phyloP scores from a whole-genome alignment of 1,284 basidiomycete species.

The Chiua sp. region DNA sequence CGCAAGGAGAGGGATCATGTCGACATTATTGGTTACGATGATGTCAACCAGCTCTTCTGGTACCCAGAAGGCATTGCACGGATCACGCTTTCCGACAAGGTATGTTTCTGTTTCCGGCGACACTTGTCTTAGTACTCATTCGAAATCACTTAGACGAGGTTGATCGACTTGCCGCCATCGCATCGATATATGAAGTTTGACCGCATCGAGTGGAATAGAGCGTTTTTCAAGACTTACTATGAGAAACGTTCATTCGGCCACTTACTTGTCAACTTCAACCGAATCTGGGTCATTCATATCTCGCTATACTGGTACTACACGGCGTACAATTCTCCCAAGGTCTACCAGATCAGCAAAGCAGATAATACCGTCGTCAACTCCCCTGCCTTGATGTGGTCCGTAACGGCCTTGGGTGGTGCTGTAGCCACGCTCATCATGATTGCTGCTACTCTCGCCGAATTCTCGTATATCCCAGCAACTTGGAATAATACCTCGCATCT shows the following conservation, averaged over 20 bases:
- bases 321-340: slow-evolving; percentile 88
- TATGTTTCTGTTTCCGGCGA: slow-evolving; percentile 35
- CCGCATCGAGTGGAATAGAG: slow-evolving; percentile 92
- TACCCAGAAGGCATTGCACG: slow-evolving; percentile 98
- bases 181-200: slow-evolving; percentile 96
- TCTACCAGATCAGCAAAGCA: slow-evolving; percentile 59
- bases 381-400: slow-evolving; percentile 85
- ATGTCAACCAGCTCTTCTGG: slow-evolving; percentile 99
- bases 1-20: slow-evolving; percentile 94
- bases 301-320: slow-evolving; percentile 95
- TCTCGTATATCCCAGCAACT: slow-evolving; percentile 94
- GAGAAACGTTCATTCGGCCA: slow-evolving; percentile 96
- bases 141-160: slow-evolving; percentile 62
- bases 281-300: slow-evolving; percentile 96
- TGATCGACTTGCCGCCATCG: slow-evolving; percentile 88
- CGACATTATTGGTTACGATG: slow-evolving; percentile 97
- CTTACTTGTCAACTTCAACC: slow-evolving; percentile 96
- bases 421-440: slow-evolving; percentile 95
- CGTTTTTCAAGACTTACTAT: slow-evolving; percentile 97
- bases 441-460: slow-evolving; percentile 88
- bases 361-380: slow-evolving; percentile 51
- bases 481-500: slow-evolving; percentile 98
- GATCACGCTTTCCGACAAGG: slow-evolving; percentile 90
- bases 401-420: slow-evolving; percentile 88
- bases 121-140: slow-evolving; percentile 2